Percentiles rank a stretch among this genome's conserved stretches.
phyloP scores from a whole-genome alignment of 108 stramenopile genomes.

The Stephanodiscus minutulus region DNA sequence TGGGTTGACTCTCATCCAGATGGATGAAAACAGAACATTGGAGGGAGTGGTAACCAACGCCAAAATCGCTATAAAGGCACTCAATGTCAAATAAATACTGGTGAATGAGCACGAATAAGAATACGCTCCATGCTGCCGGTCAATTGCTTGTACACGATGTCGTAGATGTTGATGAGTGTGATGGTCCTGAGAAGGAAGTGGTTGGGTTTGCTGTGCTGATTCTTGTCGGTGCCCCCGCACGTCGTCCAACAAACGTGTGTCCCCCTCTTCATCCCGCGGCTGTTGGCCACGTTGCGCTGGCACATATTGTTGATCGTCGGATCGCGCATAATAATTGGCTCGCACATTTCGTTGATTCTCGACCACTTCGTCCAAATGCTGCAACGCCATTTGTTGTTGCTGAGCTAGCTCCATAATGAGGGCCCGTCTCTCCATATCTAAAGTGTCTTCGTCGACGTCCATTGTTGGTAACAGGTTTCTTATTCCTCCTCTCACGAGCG shows the following conservation, averaged over 20 bases:
- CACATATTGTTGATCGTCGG: neutral
- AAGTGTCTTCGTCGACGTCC: neutral
- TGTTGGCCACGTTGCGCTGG: neutral
- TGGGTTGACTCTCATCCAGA: constrained; percentile 1
- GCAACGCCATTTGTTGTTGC: constrained; percentile 24
- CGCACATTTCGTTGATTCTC: constrained; percentile 13
- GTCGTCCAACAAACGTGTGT: neutral
- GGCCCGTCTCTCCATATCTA: constrained; percentile 2
- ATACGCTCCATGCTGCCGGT: constrained; percentile 7
- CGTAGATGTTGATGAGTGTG: neutral
- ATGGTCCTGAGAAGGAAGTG: neutral
- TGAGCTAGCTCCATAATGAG: constrained; percentile 25
- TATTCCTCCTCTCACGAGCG: too few relatives aligned
- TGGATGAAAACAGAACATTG: constrained; percentile 1
- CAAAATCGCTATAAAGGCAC: constrained; percentile 14
- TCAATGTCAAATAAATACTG: constrained; percentile 21
- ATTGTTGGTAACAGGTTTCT: neutral
- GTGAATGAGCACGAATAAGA: constrained; percentile 6
- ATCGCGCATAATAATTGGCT: neutral
- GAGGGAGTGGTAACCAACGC: constrained; percentile 25
- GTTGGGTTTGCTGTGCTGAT: neutral
- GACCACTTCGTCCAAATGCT: constrained; percentile 10
- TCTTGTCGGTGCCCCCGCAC: neutral
- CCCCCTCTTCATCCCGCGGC: neutral
- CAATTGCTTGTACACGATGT: neutral